These are phyloP conservation scores for Peronospora destructor DNA, from an alignment of 352 stramenopile species.

Conservation along the genomic window DNA sequence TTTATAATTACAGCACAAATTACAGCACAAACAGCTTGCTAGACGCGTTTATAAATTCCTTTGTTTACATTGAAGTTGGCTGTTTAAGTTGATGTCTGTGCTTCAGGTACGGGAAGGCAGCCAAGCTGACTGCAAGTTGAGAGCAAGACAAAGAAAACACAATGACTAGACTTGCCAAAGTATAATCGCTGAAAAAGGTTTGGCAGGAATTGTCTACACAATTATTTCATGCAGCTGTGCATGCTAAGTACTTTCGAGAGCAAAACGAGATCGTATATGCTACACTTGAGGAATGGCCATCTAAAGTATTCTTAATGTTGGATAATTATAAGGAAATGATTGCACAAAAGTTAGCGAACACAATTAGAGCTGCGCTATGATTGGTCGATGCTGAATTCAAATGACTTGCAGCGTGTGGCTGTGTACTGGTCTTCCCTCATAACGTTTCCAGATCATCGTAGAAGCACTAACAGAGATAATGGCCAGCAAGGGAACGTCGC, in stretches of 20 bases:
- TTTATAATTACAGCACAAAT: constrained; percentile 9
- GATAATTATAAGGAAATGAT: constrained; percentile 39
- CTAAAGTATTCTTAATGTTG: no score
- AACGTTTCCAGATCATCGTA: not conserved
- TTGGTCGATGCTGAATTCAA: not conserved
- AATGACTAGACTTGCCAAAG: constrained; percentile 57
- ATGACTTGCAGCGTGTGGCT: not conserved
- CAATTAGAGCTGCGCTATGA: constrained; percentile 7
- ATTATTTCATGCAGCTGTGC: no score
- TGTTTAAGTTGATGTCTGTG: not conserved
- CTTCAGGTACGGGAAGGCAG: not conserved
- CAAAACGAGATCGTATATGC: no score
- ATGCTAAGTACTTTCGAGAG: no score
- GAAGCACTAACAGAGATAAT: constrained; percentile 29
- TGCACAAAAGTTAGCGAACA: no score
- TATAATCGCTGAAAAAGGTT: constrained; percentile 60
- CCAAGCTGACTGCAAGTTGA: not conserved
- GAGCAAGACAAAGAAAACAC: not conserved
- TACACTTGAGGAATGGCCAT: no score
- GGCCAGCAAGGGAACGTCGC: constrained; percentile 74
- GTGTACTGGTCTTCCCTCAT: not conserved
- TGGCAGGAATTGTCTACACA: constrained; percentile 68
- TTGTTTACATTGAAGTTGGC: constrained; percentile 18
- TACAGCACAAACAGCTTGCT: no score
- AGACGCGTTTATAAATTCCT: constrained; percentile 17